Conservation (phyloP, 2,329 filamentous ascomycete genomes). For the Diaporthe sp. region DNA sequence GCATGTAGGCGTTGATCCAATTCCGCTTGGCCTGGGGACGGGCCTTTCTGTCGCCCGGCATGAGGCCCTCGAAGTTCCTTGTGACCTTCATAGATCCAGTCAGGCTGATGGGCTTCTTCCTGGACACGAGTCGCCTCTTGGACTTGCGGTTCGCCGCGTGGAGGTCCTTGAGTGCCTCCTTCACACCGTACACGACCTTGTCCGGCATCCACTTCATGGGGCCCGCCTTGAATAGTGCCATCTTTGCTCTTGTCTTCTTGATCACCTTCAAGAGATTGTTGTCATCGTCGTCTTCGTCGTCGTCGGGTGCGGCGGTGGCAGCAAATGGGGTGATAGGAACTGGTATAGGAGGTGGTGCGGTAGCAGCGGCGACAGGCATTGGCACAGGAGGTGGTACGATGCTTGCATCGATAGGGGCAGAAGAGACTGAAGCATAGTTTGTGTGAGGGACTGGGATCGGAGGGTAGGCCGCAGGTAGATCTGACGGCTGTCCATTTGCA, state of each 20-base stretch:
- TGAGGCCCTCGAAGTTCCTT: neutral
- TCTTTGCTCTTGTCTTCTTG: neutral
- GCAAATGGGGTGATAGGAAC: neutral
- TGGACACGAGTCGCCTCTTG: constrained; percentile 5
- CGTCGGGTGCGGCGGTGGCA: neutral
- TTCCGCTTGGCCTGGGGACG: neutral
- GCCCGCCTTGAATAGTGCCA: neutral
- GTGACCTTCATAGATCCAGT: neutral
- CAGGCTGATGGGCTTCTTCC: neutral
- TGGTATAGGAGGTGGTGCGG: neutral
- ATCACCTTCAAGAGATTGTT: neutral
- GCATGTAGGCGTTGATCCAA: neutral
- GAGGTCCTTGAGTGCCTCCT: neutral
- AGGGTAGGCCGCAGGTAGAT: neutral
- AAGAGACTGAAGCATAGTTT: neutral
- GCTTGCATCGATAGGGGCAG: neutral
- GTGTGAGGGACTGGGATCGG: neutral
- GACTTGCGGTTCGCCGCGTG: neutral
- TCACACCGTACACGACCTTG: neutral
- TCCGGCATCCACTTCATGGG: constrained; percentile 13
- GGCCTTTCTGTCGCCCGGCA: neutral
- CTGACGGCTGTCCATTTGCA: neutral
- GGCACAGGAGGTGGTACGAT: neutral
- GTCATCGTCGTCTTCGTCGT: neutral
- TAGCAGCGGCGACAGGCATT: neutral